Base-by-base conservation (phyloP, 2,329 filamentous ascomycete genomes). In the Xylaria sp. region DNA sequence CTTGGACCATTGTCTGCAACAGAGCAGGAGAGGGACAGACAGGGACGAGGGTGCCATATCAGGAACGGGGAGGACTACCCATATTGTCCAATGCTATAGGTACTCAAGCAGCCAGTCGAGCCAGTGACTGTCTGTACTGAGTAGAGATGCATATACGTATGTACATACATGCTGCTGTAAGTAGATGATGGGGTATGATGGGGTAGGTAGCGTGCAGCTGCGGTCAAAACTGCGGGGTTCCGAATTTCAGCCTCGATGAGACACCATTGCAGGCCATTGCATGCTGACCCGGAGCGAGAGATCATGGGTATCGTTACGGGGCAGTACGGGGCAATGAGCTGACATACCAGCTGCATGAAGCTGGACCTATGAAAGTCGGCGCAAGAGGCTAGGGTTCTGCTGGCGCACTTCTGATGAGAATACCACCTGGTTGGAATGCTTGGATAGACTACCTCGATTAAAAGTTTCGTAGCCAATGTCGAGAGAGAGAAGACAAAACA, bases 181-280 rank as follows among this genome's bases (percentile, higher is more conserved):
- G 37, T 40, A 40, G 5, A 40, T 40, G 16, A 5, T 13, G 13
- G 2, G 13, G 21, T 16, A 18, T 51, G n/a, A n/a, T 54, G 29
- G 44, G 29, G 44, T 47, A 47, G n/a, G 55, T 16, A 53, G 60
- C 21, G 50, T 54, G 27, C 53, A 50, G 47, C 60, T 68, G 42
- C 47, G 55, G 61, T 48, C 25, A 44, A 21, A 60, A 35, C 51
- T 60, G 60, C 60, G 65, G 60, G 65, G 60, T 25, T 40, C 27
- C 21, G 48, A 35, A 50, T 51, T 59, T 65, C 66, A 68, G 61
- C 66, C 66, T 61, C 61, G 61, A 64, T 51, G 40, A 44, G 44
- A 27, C 37, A 27, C 12, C n/a, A 37, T 47, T 47, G 44, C n/a
- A 47, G 44, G 18, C 44, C 40, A 18, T 37, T 64, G 53, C 64